Evolutionary conservation across 331 rosid species (phyloP).

Genomic region (Quercus tomentella): DNA sequence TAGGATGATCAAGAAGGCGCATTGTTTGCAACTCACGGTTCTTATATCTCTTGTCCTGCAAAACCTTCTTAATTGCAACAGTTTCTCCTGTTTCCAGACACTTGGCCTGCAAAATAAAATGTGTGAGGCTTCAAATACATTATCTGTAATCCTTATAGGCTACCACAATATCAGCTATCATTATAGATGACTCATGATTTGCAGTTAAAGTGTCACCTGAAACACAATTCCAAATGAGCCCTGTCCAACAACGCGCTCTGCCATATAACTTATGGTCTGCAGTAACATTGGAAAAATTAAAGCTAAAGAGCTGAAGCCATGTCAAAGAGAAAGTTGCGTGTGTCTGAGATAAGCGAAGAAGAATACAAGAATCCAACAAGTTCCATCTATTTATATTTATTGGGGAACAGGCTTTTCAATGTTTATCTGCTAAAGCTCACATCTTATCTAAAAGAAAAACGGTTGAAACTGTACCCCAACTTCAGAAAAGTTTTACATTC

Average conservation of each 20-base stretch:
- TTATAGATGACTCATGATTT: background rate
- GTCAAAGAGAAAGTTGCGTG: background rate
- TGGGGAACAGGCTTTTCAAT: background rate
- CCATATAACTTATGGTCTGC: constrained; percentile 76
- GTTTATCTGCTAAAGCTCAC: background rate
- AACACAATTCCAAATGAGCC: constrained; percentile 76
- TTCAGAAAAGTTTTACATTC: background rate
- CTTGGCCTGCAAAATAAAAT: constrained; percentile 43
- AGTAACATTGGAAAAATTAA: constrained; percentile 7
- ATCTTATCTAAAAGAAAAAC: background rate
- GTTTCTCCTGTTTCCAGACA: constrained; percentile 75
- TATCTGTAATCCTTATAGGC: background rate
- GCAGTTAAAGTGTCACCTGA: constrained; percentile 39
- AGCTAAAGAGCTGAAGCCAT: background rate
- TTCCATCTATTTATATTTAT: background rate
- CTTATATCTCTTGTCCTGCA: constrained; percentile 77
- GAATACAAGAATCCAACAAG: background rate
- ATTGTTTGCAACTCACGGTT: constrained; percentile 73
- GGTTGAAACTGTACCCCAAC: background rate
- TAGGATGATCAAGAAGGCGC: constrained; percentile 78
- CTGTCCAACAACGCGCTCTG: constrained; percentile 71
- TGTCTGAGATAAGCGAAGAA: background rate
- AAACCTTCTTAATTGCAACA: constrained; percentile 71
- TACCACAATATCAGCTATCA: background rate
- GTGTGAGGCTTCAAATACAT: background rate